phyloP scores from a whole-genome alignment of 177 flowering plant species.

The Vitis hybrid region DNA sequence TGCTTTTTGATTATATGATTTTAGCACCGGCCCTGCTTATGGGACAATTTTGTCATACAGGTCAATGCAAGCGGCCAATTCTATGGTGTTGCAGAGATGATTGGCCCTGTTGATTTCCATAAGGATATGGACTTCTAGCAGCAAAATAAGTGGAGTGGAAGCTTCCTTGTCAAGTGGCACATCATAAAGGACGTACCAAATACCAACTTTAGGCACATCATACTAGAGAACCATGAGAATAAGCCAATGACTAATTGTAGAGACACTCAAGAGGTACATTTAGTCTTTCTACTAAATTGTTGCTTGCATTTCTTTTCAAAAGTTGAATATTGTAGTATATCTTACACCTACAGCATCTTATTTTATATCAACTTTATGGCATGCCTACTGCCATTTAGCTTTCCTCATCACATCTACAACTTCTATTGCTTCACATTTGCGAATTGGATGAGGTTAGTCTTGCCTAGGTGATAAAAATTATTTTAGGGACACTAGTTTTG shows the following conservation, averaged over 20 bases:
- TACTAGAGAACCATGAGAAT: constrained; percentile 87
- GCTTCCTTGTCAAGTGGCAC: constrained; percentile 94
- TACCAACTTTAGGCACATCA: constrained; percentile 67
- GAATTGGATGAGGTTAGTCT: too few species aligned
- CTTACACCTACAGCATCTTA: too few species aligned
- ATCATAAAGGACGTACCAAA: constrained; percentile 84
- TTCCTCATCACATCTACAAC: too few species aligned
- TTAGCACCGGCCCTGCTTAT: too few species aligned
- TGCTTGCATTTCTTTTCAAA: too few species aligned
- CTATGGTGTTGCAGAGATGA: constrained; percentile 96
- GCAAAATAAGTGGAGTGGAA: constrained; percentile 95
- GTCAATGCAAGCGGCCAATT: constrained; percentile 95
- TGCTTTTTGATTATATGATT: too few species aligned
- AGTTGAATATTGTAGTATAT: too few species aligned
- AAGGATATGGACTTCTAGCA: constrained; percentile 94
- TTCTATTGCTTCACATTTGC: too few species aligned
- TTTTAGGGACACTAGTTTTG: too few species aligned
- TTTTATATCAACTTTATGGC: too few species aligned
- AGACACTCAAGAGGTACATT: constrained; percentile 87
- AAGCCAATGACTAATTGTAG: constrained; percentile 95
- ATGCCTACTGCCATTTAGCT: too few species aligned
- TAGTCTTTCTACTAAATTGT: not conserved
- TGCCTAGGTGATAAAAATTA: too few species aligned
- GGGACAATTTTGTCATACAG: constrained; percentile 25
- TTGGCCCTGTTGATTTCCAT: constrained; percentile 72